Base-by-base conservation (phyloP, 2,329 filamentous ascomycete species). In the Nigrograna mackinnonii region DNA sequence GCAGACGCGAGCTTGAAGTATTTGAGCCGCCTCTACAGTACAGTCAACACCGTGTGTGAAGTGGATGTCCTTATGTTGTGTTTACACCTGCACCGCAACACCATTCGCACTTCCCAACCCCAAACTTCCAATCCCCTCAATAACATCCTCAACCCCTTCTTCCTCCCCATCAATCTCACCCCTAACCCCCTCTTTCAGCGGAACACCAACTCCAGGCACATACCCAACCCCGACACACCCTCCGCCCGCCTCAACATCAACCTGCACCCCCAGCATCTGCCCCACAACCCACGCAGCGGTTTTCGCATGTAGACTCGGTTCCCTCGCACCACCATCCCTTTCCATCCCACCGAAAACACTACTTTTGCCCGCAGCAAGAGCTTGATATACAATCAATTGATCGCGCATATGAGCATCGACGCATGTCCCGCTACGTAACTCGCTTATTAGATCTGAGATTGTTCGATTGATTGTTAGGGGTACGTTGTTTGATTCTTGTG, bases 341-440 rank as follows among this genome's bases (percentile, higher is more conserved):
- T 55, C 58, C 47, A 57, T 58, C 0, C 34, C 34, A 7, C 34
- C 34, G 22, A 13, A 9, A 20, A 76, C 65, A 1, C 37, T 35
- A 46, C 69, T 72, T 26, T 21, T 53, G 1, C 76, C 76, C 6
- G 64, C 51, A 4, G 78, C 78, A 16, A 85, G 60, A 13, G 78
- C 78, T 54, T 83, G 79, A 43, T 82, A 84, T 1, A 84, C 70
- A 1, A 83, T 76, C 19, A 84, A 50, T 52, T 84, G 81, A 58
- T 84, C 82, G 32, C 77, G 66, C 73, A 82, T 72, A 47, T 74
- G 70, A 54, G 74, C 71, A 51, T 84, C 81, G 4, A 82, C 73
- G 50, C 72, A 78, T 0, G 76, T 73, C 0, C 65, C 69, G 44
- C 73, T 66, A 11, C 63, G 57, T 33, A 79, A 60, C 44, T 83